Conservation (phyloP, 331 rosid genomes). For the Telfairia occidentalis region DNA sequence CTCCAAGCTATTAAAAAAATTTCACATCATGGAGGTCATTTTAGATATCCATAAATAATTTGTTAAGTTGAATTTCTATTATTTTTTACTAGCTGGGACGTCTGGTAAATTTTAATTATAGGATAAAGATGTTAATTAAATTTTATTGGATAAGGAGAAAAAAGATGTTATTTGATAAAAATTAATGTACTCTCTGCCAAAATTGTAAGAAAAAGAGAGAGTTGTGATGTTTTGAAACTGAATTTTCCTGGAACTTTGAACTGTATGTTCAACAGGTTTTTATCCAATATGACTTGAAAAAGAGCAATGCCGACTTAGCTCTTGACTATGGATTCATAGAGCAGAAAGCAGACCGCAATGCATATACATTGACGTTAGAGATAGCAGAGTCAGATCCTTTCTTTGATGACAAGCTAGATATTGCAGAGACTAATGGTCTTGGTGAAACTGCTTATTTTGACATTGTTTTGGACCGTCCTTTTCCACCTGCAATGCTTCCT, state of each 20-base stretch:
- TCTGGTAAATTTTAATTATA: neutral
- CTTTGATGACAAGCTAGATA: conserved; percentile 69
- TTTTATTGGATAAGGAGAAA: neutral
- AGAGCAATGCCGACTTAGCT: conserved; percentile 92
- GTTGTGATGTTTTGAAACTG: neutral
- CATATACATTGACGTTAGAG: conserved; percentile 57
- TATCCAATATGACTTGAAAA: conserved; percentile 75
- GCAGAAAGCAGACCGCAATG: conserved; percentile 38
- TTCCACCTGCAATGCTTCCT: conserved; percentile 59
- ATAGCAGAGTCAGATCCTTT: conserved; percentile 76
- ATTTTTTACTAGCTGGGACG: neutral
- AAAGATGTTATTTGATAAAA: neutral
- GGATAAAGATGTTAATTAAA: neutral
- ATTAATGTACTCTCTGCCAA: neutral
- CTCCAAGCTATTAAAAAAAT: neutral
- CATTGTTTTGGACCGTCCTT: conserved; percentile 40
- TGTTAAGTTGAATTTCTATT: too few relatives aligned
- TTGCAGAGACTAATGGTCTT: conserved; percentile 73
- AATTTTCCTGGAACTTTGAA: neutral
- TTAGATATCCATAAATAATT: too few relatives aligned
- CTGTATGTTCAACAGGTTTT: conserved; percentile 37
- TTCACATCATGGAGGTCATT: neutral
- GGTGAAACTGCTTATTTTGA: conserved; percentile 65
- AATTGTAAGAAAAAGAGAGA: neutral
- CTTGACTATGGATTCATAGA: conserved; percentile 88